Evolutionary conservation across 345 rosid species (phyloP), one percentile per base, ranked within the genome.

Genomic region (Eucalyptus microcorys): DNA sequence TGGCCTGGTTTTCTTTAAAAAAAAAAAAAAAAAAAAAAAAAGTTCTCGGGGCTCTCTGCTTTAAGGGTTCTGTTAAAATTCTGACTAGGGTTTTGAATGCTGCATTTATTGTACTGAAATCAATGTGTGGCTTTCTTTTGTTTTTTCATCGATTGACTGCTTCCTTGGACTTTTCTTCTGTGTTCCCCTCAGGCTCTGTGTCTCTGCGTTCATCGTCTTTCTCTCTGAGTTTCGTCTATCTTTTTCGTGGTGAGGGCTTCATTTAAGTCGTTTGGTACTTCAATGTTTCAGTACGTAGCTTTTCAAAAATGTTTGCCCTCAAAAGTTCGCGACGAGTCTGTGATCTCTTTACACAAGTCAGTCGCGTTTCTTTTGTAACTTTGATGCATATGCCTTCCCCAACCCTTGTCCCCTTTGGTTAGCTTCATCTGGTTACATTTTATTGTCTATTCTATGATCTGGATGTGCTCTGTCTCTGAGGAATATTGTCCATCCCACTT

Each of bases 31-130:
- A n/a, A n/a, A n/a, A 48, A 48, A 37, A 21, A 37, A 21, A 21
- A 37, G 83, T 19, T 37, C 47, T 37, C 0, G 83, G 83, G 45
- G 83, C 87, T 91, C 89, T 85, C 88, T 89, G 91, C 88, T 80
- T 57, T 89, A 64, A 84, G 85, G 85, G 88, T 76, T 89, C 79
- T 48, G n/a, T 86, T 91, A 90, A 91, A 89, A 90, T 92, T 94
- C 97, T 93, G 96, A 90, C 95, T 95, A 92, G 95, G 97, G 96
- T 52, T 81, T 52, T 95, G 87, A 86, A 80, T 83, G 85, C 83
- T 80, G 87, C 91, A 91, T 92, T 94, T 91, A 90, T 91, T 90
- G 95, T 93, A 90, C 97, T 93, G 97, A 94, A 92, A 92, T 91
- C 96, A 92, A 92, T 93, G 94, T 32, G 87, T 49, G 59, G 59